Base-by-base conservation (phyloP, 192 early-diverging fungal species). In the Linnemannia zychae region DNA sequence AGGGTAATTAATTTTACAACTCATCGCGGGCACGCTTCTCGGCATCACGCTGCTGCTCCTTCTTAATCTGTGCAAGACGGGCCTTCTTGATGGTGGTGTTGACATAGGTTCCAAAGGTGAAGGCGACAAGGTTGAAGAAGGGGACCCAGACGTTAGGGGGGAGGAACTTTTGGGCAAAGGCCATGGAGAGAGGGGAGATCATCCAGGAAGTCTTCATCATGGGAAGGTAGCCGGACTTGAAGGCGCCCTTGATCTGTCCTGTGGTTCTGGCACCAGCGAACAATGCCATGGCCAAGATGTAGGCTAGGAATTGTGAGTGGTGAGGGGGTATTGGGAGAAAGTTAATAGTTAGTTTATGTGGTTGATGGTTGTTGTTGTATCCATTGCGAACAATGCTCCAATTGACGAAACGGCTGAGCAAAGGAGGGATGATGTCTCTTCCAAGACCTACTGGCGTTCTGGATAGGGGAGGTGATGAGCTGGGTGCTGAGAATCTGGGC, bases 81-180 rank as follows among this genome's bases (percentile, higher is more conserved):
- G 73, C 87, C 90, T 79, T 85, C 92, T 97, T 97, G 80, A 94
- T 92, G 81, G 89, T 86, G 65, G 92, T 95, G 89, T 96, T 96
- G 70, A 94, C 89, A 60, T 94, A 95, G 18, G 92, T 93, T 76
- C 94, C 94, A 83, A 95, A 95, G 68, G 84, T 85, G 77, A 97
- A 97, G 28, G 92, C 92, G 63, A 98, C 89, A 33, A 94, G 57
- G 89, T 97, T 97, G 89, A 97, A 98, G 92, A 97, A 98, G 33
- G 97, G 97, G 36, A 96, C 91, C 96, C 96, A 98, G 60, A 94
- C 87, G 50, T 91, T 88, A 16, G 93, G 95, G n/a, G 90, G 92
- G 65, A 98, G 85, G 75, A 93, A 93, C 83, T 91, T 93, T 90
- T 94, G 93, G 11, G 97, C 96, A 84, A 96, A 88, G 33, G 91